Base-by-base conservation (phyloP, 1,139 yeast genomes). In the Suzukiozyma palmioleophila region DNA sequence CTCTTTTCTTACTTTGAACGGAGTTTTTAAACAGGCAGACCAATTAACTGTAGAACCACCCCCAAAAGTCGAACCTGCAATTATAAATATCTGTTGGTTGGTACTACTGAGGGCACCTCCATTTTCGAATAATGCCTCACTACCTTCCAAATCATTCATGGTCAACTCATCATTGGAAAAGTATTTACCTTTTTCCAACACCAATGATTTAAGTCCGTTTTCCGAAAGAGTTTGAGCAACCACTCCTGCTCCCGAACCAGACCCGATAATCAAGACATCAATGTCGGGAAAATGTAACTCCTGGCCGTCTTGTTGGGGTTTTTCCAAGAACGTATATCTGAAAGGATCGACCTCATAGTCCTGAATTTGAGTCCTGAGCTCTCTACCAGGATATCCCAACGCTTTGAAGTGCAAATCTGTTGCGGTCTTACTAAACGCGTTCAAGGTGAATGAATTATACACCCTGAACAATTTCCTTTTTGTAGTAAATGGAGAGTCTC, bases 31-130 rank as follows among this genome's bases (percentile, higher is more conserved):
- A 46, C 75, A 66, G 9, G 83, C 82, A n/a, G 77, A 70, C 84
- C 84, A 78, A 54, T 78, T 78, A 36, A 78, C 74, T 3, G 83
- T 76, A 5, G 79, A 62, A 3, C 83, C 84, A 9, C 84, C 84
- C 7, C 84, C 84, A 45, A 78, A 72, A 1, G 78, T 75, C 1
- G 79, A 50, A 2, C 83, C 84, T 0, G 83, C 81, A 38, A 77
- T 55, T 3, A 76, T 47, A 24, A 64, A 52, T 28, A 71, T 39
- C 37, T 65, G 70, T 43, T 69, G 75, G 37, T 60, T 61, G 3
- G 54, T 43, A 8, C 67, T 49, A 12, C 70, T 39, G 2, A 69
- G 22, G 1, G 56, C 45, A 3, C 79, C 81, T 1, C 54, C 51
- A 15, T 51, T 48, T 52, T 78, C 82, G 48, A 65, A 77, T 43